phyloP scores from a whole-genome alignment of 352 stramenopile genomes.

The Plasmopara muralis region DNA sequence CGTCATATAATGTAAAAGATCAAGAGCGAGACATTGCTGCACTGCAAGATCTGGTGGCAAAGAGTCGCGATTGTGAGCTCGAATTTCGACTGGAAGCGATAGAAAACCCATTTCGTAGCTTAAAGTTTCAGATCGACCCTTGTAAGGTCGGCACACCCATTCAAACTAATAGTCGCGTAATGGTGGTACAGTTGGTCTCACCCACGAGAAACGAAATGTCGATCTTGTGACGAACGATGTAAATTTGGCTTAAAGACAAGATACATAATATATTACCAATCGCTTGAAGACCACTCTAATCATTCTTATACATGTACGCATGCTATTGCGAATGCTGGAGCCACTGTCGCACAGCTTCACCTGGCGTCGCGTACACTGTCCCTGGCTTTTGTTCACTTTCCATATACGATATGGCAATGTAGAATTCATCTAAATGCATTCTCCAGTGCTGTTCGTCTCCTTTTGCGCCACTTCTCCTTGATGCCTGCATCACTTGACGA shows the following conservation, averaged over 20 bases:
- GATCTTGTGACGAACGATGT: background rate
- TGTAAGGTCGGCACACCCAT: conserved; percentile 34
- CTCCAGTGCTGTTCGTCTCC: conserved; percentile 10
- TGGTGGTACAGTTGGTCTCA: conserved; percentile 37
- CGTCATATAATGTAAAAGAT: conserved; percentile 56
- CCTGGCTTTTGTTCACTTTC: conserved; percentile 35
- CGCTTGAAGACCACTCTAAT: too few species aligned
- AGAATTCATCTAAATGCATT: conserved; percentile 71
- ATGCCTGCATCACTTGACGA: conserved; percentile 34
- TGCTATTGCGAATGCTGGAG: conserved; percentile 64
- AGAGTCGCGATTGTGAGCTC: conserved; percentile 15
- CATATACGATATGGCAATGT: conserved; percentile 53
- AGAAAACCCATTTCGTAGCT: conserved; percentile 55
- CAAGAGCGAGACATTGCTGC: conserved; percentile 49
- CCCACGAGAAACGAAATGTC: conserved; percentile 4
- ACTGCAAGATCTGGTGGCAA: conserved; percentile 27
- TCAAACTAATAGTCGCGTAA: conserved; percentile 45
- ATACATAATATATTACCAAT: conserved; percentile 2
- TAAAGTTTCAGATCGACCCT: conserved; percentile 50
- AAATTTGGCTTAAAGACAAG: conserved; percentile 5
- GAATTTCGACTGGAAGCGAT: conserved; percentile 32
- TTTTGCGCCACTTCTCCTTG: conserved; percentile 15
- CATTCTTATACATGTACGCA: conserved; percentile 6
- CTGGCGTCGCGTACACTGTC: conserved; percentile 31
- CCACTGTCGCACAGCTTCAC: conserved; percentile 60